These are phyloP conservation scores for Gossypium rotundifolium DNA, from an alignment of 345 rosid species.

Conservation along the genomic window DNA sequence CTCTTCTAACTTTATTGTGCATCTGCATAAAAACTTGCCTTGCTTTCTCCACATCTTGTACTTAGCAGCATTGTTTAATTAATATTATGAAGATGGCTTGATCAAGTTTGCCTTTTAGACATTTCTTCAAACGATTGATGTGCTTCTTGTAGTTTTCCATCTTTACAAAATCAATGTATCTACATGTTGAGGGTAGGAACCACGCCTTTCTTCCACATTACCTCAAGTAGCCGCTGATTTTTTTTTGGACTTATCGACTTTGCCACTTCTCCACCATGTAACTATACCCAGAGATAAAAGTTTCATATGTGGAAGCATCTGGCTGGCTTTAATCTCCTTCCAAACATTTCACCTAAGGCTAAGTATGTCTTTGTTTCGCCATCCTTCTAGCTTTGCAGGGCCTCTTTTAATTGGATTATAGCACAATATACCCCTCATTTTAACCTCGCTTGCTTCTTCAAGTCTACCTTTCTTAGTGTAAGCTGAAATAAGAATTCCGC, in stretches of 20 bases:
- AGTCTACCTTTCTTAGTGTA: neutral
- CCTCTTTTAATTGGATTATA: neutral
- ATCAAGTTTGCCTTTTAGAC: neutral
- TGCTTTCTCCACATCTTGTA: neutral
- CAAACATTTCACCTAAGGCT: neutral
- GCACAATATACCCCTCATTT: neutral
- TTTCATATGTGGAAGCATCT: neutral
- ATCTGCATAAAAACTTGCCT: neutral
- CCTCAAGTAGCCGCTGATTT: neutral
- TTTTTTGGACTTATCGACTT: neutral
- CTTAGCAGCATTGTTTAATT: neutral
- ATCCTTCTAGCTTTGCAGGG: neutral
- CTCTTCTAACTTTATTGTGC: neutral
- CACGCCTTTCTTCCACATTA: neutral
- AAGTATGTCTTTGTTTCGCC: neutral
- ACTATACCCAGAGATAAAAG: neutral
- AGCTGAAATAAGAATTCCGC: neutral
- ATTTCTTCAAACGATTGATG: neutral
- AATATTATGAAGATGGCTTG: neutral
- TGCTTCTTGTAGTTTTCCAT: neutral
- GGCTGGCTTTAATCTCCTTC: neutral
- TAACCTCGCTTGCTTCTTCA: neutral
- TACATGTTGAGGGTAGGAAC: neutral
- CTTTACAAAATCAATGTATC: neutral
- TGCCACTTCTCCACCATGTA: neutral